Evolutionary conservation across 2,329 filamentous ascomycete species (phyloP).

Genomic region (Tolypocladium paradoxum): DNA sequence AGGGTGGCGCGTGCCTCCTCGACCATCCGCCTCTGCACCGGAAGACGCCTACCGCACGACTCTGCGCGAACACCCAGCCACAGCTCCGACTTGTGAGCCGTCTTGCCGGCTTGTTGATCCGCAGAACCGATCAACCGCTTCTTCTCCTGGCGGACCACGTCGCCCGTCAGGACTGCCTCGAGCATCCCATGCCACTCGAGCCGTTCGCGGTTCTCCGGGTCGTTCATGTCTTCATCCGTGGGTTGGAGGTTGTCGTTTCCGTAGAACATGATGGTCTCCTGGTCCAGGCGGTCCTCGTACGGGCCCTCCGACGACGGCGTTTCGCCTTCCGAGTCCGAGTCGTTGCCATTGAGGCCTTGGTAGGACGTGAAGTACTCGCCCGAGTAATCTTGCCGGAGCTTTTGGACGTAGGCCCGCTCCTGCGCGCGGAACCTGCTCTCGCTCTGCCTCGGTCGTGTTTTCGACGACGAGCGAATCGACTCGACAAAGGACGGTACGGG

Average conservation of each 20-base stretch:
- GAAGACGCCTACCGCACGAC: constrained; percentile 70
- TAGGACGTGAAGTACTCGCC: constrained; percentile 64
- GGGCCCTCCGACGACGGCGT: constrained; percentile 77
- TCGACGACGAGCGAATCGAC: constrained; percentile 38
- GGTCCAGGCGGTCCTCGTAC: constrained; percentile 79
- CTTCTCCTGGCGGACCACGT: constrained; percentile 97
- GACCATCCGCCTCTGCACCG: constrained; percentile 76
- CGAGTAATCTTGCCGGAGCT: constrained; percentile 63
- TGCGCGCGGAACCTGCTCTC: constrained; percentile 44
- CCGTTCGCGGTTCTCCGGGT: constrained; percentile 78
- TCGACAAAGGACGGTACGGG: constrained; percentile 26
- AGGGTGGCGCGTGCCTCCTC: constrained; percentile 71
- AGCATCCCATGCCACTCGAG: constrained; percentile 98
- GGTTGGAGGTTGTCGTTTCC: constrained; percentile 83
- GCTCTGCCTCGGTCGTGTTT: constrained; percentile 37
- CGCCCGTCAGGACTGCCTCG: constrained; percentile 86
- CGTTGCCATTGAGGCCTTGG: constrained; percentile 48
- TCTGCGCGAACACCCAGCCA: constrained; percentile 85
- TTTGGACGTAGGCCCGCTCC: constrained; percentile 90
- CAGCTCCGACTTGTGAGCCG: constrained; percentile 65
- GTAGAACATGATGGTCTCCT: constrained; percentile 87
- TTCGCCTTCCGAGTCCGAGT: constrained; percentile 84
- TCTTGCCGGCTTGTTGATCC: constrained; percentile 44
- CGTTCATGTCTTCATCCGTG: constrained; percentile 78
- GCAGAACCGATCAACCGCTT: constrained; percentile 78